These are phyloP conservation scores for Cryphonectria parasitica DNA, from an alignment of 2,329 filamentous ascomycete species.

Conservation along the genomic window DNA sequence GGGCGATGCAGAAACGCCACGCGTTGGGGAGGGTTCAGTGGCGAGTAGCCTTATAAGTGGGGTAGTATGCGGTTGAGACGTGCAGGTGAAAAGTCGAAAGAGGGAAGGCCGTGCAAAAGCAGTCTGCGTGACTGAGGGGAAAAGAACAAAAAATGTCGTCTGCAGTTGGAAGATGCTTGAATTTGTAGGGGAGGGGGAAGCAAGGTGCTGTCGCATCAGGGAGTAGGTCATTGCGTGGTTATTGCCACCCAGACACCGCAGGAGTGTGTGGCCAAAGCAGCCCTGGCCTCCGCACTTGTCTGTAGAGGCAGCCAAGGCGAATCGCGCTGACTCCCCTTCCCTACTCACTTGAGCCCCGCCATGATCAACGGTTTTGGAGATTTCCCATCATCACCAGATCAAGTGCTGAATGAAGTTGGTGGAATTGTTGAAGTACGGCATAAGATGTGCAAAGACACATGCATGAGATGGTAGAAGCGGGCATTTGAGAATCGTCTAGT, in stretches of 20 bases:
- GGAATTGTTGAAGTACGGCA: background rate
- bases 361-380: conserved; percentile 4
- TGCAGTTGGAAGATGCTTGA: conserved; percentile 3
- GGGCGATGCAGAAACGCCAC: background rate
- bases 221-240: conserved; percentile 11
- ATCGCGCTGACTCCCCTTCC: background rate
- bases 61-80: background rate
- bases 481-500: conserved; percentile 14
- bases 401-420: background rate
- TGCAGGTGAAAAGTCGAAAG: background rate
- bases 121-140: background rate
- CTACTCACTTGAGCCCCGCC: conserved; percentile 23
- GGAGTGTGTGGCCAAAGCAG: conserved; percentile 17
- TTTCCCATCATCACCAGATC: conserved; percentile 2
- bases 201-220: conserved; percentile 9
- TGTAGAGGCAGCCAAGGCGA: conserved; percentile 17
- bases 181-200: background rate
- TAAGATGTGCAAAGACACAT: background rate
- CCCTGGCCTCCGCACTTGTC: conserved; percentile 14
- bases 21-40: background rate
- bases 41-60: background rate
- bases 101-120: background rate
- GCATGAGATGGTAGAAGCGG: background rate
- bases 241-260: conserved; percentile 13
- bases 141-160: background rate